These are phyloP conservation scores for Hypoxylon sp. DNA, from an alignment of 2,329 filamentous ascomycete genomes.

Conservation along the genomic window DNA sequence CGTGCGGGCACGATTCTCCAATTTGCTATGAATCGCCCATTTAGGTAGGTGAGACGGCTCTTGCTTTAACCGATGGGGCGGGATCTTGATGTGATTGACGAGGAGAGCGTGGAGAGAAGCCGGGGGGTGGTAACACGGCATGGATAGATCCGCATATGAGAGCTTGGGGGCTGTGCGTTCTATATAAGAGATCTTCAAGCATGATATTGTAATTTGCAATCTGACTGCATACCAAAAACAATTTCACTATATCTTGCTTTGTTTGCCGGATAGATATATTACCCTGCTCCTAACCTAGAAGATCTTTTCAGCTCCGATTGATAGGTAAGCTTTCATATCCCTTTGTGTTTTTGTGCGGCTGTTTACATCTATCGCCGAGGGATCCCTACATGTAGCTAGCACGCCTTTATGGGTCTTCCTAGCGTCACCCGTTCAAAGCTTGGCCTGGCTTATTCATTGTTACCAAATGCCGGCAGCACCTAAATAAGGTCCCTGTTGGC, in stretches of 20 bases:
- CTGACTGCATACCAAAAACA: slow-evolving; percentile 21
- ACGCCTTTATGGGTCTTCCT: slow-evolving; percentile 26
- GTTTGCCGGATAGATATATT: slow-evolving; percentile 3
- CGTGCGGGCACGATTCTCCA: slow-evolving; percentile 27
- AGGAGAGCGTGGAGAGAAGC: slow-evolving; percentile 27
- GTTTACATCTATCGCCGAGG: neutral
- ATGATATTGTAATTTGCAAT: slow-evolving; percentile 25
- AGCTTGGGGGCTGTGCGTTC: slow-evolving; percentile 18
- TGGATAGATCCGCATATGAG: slow-evolving; percentile 30
- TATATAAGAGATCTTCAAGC: slow-evolving; percentile 8
- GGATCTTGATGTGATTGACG: slow-evolving; percentile 30
- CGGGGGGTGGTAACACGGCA: slow-evolving; percentile 34
- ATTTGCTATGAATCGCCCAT: slow-evolving; percentile 31
- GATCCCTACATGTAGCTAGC: slow-evolving; percentile 32
- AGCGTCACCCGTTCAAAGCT: slow-evolving; percentile 24
- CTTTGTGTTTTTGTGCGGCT: neutral
- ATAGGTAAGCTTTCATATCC: slow-evolving; percentile 5
- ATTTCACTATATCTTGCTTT: slow-evolving; percentile 19
- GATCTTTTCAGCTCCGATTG: slow-evolving; percentile 8
- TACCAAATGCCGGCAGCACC: neutral
- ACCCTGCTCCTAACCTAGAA: slow-evolving; percentile 14
- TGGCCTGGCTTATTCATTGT: slow-evolving; percentile 10
- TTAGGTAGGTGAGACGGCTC: slow-evolving; percentile 43
- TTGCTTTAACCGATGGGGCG: slow-evolving; percentile 37
- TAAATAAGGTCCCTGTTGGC: slow-evolving; percentile 17